These are phyloP conservation scores for Wickerhamomyces bovis DNA, from an alignment of 805 yeast species.

Conservation along the genomic window DNA sequence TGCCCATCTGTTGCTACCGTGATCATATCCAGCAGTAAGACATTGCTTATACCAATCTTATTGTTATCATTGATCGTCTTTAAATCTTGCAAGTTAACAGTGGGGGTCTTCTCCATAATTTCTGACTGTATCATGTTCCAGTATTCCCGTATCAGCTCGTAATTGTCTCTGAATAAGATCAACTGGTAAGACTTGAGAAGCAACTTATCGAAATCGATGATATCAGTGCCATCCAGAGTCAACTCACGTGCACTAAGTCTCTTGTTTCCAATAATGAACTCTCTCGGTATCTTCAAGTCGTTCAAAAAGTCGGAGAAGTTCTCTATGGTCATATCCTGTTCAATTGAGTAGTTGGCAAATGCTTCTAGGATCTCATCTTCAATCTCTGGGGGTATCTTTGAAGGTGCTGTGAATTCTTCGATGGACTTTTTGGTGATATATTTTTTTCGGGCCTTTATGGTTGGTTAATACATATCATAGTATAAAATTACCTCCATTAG, in stretches of 20 bases:
- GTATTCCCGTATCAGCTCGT: slow-evolving; percentile 28
- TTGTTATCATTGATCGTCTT: slow-evolving; percentile 27
- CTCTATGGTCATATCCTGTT: slow-evolving; percentile 32
- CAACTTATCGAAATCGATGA: slow-evolving; percentile 44
- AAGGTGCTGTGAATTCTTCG: slow-evolving; percentile 26
- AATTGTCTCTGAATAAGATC: slow-evolving; percentile 34
- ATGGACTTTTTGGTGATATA: slow-evolving; percentile 17
- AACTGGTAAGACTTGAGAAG: slow-evolving; percentile 35
- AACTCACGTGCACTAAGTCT: slow-evolving; percentile 21
- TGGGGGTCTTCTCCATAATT: slow-evolving; percentile 15
- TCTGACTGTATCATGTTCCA: slow-evolving; percentile 34
- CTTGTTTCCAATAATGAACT: slow-evolving; percentile 25
- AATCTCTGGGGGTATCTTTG: slow-evolving; percentile 33
- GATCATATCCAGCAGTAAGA: slow-evolving; percentile 39
- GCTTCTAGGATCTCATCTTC: slow-evolving; percentile 41
- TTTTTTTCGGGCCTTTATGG: slow-evolving; percentile 10
- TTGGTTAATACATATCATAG: not conserved
- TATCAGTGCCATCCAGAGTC: slow-evolving; percentile 33
- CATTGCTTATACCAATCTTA: slow-evolving; percentile 27
- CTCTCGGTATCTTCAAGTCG: slow-evolving; percentile 27
- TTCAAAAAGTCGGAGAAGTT: slow-evolving; percentile 27
- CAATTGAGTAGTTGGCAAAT: slow-evolving; percentile 35
- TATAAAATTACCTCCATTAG: too few species aligned
- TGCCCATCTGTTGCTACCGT: slow-evolving; percentile 35
- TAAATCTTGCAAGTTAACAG: slow-evolving; percentile 34